Evolutionary conservation across 768 basidiomycete species (phyloP), one percentile per base, ranked within the genome.

Genomic region (Naganishia antarctica): DNA sequence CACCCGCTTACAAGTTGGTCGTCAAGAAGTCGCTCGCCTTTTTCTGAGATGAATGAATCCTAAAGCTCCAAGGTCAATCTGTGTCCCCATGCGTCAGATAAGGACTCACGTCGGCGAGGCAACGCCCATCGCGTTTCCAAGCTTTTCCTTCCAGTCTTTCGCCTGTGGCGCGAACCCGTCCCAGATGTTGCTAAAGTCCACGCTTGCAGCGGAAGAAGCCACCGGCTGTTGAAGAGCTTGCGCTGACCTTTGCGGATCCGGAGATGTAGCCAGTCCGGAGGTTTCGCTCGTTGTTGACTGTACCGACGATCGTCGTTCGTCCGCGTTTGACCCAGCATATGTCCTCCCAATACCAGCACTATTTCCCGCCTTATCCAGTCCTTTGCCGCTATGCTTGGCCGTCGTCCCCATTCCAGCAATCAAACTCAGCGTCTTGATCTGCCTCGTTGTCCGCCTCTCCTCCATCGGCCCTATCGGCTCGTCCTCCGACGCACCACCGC

Each of bases 1-100:
- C n/a, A n/a, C n/a, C n/a, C n/a, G 40, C 53, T 4, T 57, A 57
- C 53, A 57, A 26, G 26, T 57, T 57, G 21, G 53, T 57, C 1
- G 53, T 31, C 4, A 57, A 15, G 37, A 57, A 57, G 23, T 57
- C 53, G 23, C 32, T 57, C 15, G 53, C 53, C 32, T 57, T 57
- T 26, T 57, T 57, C 34, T 57, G 53, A n/a, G 53, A 57, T 29
- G 53, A 40, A n/a, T 57, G 53, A 31, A 40, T 57, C 34, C 34
- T 51, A 26, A 6, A 34, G 18, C 13, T 18, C 50, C n/a, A n/a
- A n/a, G n/a, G n/a, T n/a, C n/a, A n/a, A n/a, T n/a, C n/a, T n/a
- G n/a, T n/a, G 18, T 21, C 45, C 45, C 7, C 7, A 41, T 9
- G 18, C 18, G 40, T 9, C 18, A 9, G 18, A 41, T 18, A 41